A percentile compares a stretch with the other conserved stretches of the same genome.
Evolutionary conservation across 2,329 filamentous ascomycete genomes (phyloP).

Genomic region (Phyllachora maydis): DNA sequence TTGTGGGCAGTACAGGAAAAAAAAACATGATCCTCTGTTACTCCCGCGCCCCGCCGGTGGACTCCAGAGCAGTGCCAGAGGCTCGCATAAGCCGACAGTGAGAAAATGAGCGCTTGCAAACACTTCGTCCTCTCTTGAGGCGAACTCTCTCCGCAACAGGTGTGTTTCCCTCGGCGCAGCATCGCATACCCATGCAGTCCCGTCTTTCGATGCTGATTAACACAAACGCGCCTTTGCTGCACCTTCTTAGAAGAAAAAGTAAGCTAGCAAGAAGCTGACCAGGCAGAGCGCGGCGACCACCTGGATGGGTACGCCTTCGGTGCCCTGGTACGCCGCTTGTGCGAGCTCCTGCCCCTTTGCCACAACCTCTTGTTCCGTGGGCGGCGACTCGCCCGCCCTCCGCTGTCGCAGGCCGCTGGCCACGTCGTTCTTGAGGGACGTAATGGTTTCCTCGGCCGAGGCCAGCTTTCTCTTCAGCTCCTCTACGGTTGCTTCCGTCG

Average conservation of each 20-base stretch:
- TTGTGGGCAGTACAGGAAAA: no score
- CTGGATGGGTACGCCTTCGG: conserved; percentile 69
- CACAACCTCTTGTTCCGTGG: conserved; percentile 22
- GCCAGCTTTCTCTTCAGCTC: conserved; percentile 13
- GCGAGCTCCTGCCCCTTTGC: conserved; percentile 28
- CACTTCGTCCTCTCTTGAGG: no score
- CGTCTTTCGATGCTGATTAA: no score
- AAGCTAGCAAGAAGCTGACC: conserved; percentile 80
- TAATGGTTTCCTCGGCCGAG: conserved; percentile 55
- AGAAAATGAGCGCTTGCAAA: no score
- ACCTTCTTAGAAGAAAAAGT: conserved; percentile 69
- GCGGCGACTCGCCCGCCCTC: conserved; percentile 25
- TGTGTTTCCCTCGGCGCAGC: no score
- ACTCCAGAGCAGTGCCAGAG: no score
- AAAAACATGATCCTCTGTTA: no score
- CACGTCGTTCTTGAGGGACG: conserved; percentile 41
- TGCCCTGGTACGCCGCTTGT: conserved; percentile 33
- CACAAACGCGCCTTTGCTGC: no score
- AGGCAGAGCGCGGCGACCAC: conserved; percentile 70
- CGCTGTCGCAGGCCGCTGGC: conserved; percentile 53
- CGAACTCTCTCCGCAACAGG: no score
- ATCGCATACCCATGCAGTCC: no score
- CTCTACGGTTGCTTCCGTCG: conserved; percentile 7
- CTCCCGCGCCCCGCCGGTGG: no score
- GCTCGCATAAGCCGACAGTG: no score